Base-by-base conservation (phyloP, 768 basidiomycete genomes). In the Wakefieldia striispora region DNA sequence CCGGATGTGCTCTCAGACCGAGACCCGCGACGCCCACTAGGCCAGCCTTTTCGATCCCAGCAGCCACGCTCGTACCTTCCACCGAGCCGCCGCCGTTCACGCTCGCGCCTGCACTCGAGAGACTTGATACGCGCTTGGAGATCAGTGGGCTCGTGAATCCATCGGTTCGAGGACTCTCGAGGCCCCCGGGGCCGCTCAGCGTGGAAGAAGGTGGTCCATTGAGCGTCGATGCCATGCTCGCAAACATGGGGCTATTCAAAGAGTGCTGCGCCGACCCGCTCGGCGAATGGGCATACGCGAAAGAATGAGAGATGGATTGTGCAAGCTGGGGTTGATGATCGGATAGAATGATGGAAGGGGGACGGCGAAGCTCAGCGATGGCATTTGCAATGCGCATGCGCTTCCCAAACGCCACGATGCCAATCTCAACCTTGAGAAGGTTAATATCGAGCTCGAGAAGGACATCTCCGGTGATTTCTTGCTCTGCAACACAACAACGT, bases 391-490 rank as follows among this genome's bases (percentile, higher is more conserved):
- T 94, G 47, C 91, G 84, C 67, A 91, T 78, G 16, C 97, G 90
- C 65, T 97, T 97, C 12, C 97, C 97, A 58, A 95, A 97, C 4
- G 93, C 93, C 61, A 79, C 74, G 56, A 99, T 92, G 20, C 94
- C 97, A 45, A 99, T 86, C 72, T 98, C 95, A 10, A 73, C 76
- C 72, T 98, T 98, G 59, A 99, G 84, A 14, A 97, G 77, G 61
- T 86, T 88, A 47, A 86, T 82, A 54, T 97, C 93, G 51, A 98
- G 86, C 61, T 97, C 95, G 47, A 98, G 83, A 7, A 99, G 81
- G 27, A 98, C 91, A 59, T 99, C 97, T 17, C 97, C 97, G 0
- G 94, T 91, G 46, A 99, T 98, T 72, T 99, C 97, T 82, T 99
- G 94, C 71, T 98, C 95, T 94, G 64, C 36, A 52, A 35, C 17